These are phyloP conservation scores for Rasamsonia emersonii DNA, from an alignment of 2,329 filamentous ascomycete genomes.

Conservation along the genomic window DNA sequence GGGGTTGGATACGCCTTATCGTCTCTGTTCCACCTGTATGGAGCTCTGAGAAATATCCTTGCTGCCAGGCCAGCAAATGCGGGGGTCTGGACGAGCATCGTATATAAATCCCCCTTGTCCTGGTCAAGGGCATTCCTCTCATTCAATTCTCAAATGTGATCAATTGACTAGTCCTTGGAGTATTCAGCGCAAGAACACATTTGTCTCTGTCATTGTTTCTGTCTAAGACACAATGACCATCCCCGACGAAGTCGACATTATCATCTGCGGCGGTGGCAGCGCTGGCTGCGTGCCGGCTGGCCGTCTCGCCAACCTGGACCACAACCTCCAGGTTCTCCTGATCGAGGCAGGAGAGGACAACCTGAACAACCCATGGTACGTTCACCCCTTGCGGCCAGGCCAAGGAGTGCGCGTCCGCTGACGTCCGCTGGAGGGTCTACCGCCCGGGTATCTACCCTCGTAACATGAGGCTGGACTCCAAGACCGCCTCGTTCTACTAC, in stretches of 20 bases:
- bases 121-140: too few species aligned
- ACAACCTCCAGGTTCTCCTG: slow-evolving; percentile 61
- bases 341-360: slow-evolving; percentile 67
- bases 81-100: too few species aligned
- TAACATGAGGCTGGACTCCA: slow-evolving; percentile 73
- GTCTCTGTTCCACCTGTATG: too few species aligned
- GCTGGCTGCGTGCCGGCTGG: slow-evolving; percentile 34
- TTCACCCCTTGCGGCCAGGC: neutral
- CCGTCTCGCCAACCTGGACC: slow-evolving; percentile 64
- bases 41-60: too few species aligned
- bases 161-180: too few species aligned
- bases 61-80: too few species aligned
- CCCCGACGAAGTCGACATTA: slow-evolving; percentile 75
- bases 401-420: neutral
- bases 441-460: slow-evolving; percentile 67
- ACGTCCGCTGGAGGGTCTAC: slow-evolving; percentile 49
- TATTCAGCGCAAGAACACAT: too few species aligned
- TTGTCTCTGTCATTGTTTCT: too few species aligned
- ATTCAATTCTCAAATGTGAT: too few species aligned
- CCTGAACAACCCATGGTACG: slow-evolving; percentile 62
- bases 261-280: slow-evolving; percentile 67
- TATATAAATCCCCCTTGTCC: too few species aligned
- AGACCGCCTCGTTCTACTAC: slow-evolving; percentile 74
- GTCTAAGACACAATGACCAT: too few species aligned
- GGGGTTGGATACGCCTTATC: too few species aligned